Evolutionary conservation across 2,329 filamentous ascomycete species (phyloP).

Genomic region (Colletotrichum ledebouriae): DNA sequence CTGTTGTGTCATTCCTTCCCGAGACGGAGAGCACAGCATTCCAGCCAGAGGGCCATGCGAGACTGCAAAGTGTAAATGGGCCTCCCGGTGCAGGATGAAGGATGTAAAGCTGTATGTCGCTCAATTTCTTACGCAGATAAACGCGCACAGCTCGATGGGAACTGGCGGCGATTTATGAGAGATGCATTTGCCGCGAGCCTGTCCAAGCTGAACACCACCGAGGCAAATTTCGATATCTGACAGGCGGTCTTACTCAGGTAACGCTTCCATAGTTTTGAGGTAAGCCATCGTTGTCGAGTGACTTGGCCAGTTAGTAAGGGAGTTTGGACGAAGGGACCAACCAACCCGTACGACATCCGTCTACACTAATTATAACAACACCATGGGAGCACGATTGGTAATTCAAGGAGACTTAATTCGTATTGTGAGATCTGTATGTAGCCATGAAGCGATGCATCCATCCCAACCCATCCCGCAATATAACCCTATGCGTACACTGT

Average conservation of each 20-base stretch:
- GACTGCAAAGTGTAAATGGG: slow-evolving; percentile 10
- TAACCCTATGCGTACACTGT: slow-evolving; percentile 40
- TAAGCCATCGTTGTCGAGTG: neutral
- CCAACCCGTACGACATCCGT: neutral
- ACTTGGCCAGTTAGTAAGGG: neutral
- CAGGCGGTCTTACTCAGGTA: slow-evolving; percentile 17
- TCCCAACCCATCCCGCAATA: slow-evolving; percentile 38
- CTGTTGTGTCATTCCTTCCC: slow-evolving; percentile 37
- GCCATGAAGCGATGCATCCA: slow-evolving; percentile 41
- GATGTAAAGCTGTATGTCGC: slow-evolving; percentile 3
- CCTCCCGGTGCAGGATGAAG: slow-evolving; percentile 6
- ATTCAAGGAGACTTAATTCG: slow-evolving; percentile 31
- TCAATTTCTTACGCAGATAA: slow-evolving; percentile 3
- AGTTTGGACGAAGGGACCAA: slow-evolving; percentile 14
- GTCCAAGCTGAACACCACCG: neutral
- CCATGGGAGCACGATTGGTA: neutral
- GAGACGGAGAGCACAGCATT: slow-evolving; percentile 18
- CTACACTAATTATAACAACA: no score
- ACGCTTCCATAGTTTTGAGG: neutral
- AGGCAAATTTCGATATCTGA: neutral
- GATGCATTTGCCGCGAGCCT: neutral
- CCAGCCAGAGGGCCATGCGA: slow-evolving; percentile 13
- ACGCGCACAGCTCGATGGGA: neutral
- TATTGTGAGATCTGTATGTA: slow-evolving; percentile 40
- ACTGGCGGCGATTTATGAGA: slow-evolving; percentile 6